Evolutionary conservation across 148 eudicot genomes (phyloP).

Genomic region (Simmondsia chinensis): DNA sequence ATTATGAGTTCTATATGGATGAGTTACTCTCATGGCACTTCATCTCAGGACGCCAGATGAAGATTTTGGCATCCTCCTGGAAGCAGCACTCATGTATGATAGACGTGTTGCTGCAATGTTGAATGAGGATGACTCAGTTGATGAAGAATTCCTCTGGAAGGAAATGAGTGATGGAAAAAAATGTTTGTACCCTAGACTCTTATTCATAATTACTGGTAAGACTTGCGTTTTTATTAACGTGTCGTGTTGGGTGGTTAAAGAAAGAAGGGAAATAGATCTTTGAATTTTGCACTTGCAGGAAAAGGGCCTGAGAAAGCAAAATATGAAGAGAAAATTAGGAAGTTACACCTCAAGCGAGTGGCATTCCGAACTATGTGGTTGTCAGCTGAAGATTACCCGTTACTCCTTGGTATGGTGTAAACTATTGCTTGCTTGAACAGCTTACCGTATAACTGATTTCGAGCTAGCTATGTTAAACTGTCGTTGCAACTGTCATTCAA

Average conservation of each 20-base stretch:
- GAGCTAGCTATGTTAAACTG: too few species aligned
- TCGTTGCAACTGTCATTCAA: too few species aligned
- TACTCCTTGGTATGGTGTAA: slow-evolving; percentile 64
- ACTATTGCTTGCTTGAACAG: neutral
- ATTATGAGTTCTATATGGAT: too few species aligned
- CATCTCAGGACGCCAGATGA: slow-evolving; percentile 92
- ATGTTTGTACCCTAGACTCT: slow-evolving; percentile 62
- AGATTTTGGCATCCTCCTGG: slow-evolving; percentile 88
- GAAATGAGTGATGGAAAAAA: slow-evolving; percentile 47
- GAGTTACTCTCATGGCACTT: too few species aligned
- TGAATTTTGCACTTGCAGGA: slow-evolving; percentile 28
- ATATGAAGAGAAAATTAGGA: slow-evolving; percentile 76
- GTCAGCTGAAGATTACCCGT: slow-evolving; percentile 86
- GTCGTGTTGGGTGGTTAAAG: slow-evolving; percentile 1
- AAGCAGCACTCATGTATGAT: slow-evolving; percentile 98
- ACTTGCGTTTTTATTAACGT: neutral
- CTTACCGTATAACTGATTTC: too few species aligned
- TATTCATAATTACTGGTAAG: slow-evolving; percentile 88
- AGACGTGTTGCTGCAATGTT: slow-evolving; percentile 88
- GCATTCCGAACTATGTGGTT: slow-evolving; percentile 99
- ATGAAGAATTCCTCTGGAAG: slow-evolving; percentile 50
- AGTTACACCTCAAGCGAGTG: slow-evolving; percentile 79
- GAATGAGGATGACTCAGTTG: slow-evolving; percentile 61
- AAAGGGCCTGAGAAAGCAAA: slow-evolving; percentile 95
- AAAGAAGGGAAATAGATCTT: neutral